Evolutionary conservation across 345 rosid species (phyloP).

Genomic region (Xanthoceras sorbifolium): DNA sequence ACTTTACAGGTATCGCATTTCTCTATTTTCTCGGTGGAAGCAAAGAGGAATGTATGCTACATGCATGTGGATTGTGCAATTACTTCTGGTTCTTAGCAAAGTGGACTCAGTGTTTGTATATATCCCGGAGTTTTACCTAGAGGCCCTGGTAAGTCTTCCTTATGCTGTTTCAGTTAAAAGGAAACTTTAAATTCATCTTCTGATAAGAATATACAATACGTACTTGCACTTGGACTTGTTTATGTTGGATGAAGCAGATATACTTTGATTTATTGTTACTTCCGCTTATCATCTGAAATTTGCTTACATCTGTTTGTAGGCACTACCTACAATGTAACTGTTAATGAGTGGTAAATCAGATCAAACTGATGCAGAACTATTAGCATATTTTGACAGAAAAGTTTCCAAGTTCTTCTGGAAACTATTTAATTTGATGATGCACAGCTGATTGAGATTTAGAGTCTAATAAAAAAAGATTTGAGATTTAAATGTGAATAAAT

Average conservation of each 20-base stretch:
- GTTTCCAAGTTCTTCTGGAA: not conserved
- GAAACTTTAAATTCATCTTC: not conserved
- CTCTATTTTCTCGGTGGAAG: conserved; percentile 89
- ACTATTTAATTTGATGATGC: conserved; percentile 1
- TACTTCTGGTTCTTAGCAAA: conserved; percentile 86
- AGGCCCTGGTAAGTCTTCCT: conserved; percentile 66
- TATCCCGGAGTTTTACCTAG: conserved; percentile 90
- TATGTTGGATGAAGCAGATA: not conserved
- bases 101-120: conserved; percentile 76
- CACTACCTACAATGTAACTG: not conserved
- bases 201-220: not conserved
- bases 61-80: conserved; percentile 93
- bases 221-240: not conserved
- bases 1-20: conserved; percentile 74
- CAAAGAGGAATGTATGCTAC: conserved; percentile 98
- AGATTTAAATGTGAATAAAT: not conserved
- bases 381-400: conserved; percentile 2
- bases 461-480: not conserved
- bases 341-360: not conserved
- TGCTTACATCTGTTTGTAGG: not conserved
- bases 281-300: not conserved
- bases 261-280: not conserved
- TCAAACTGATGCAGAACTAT: conserved; percentile 1
- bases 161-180: conserved; percentile 1
- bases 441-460: not conserved